Base-by-base conservation (phyloP, 148 eudicot genomes). In the Diospyros lotus region DNA sequence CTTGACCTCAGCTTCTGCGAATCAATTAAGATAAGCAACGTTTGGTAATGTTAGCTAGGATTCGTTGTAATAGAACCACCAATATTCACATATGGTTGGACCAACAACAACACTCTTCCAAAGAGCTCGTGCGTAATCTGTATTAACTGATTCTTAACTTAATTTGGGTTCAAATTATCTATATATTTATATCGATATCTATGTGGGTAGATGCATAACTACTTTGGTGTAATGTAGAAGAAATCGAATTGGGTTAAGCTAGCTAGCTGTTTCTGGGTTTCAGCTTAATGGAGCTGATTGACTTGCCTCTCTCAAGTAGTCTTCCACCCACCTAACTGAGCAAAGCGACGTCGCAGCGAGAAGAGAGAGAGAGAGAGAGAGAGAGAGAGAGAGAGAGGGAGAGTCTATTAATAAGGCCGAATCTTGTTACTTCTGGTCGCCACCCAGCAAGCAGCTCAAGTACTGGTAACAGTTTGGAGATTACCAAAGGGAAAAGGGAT, bases 201-300 rank as follows among this genome's bases (percentile, higher is more conserved):
- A 40, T 3, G 3, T 55, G 3, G 8, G 10, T 41, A 12, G 40
- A 8, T 28, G 9, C 5, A 60, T 78, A 78, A 81, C 81, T 14
- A 66, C 77, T 70, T 77, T 80, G 28, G 80, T 70, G 84, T 81
- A 74, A 64, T 53, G 58, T 72, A 73, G 50, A 81, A 81, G 78
- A 70, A 69, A 81, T 46, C 39, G 18, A 17, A 10, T 7, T 0
- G 28, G 28, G 28, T 28, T 28, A 28, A 28, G 28, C 28, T 28
- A 28, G 28, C 28, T 28, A 28, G 14, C 8, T 48, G 1, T 48
- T 48, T 55, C 59, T 9, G 15, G 59, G 43, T 18, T 51, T 50
- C 40, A 68, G 4, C 17, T 17, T 4, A 5, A 18, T 28, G 18
- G 17, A 60, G 6, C 17, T 60, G 28, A 0, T 2, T 38, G 28